Evolutionary conservation across 495 filamentous ascomycete genomes (phyloP), one percentile per base, ranked within the genome.

Genomic region (Staphylotrichum tortipilum): DNA sequence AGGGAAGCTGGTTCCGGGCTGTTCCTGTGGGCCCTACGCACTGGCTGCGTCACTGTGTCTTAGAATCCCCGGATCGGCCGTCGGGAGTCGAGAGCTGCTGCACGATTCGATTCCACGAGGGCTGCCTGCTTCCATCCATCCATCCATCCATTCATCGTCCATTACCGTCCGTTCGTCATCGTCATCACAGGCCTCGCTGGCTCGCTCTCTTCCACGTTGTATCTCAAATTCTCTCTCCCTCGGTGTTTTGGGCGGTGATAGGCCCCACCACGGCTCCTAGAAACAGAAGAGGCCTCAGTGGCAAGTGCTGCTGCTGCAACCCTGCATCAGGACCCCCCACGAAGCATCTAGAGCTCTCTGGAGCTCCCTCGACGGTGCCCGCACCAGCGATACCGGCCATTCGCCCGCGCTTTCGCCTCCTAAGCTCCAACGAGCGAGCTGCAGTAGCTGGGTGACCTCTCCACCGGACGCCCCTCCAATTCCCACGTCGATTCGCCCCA

Each of bases 41-140:
- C 48, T 29, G 43, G 39, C 55, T 63, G 61, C 61, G 61, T 63
- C 61, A 63, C 58, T 50, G 24, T 47, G 24, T 47, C 31, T 12
- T 34, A 12, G 31, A 34, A 34, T 28, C 26, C 26, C 26, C n/a
- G n/a, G n/a, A n/a, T n/a, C n/a, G n/a, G n/a, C n/a, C n/a, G n/a
- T n/a, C n/a, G n/a, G n/a, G n/a, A n/a, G n/a, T n/a, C n/a, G n/a
- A n/a, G n/a, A n/a, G n/a, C n/a, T n/a, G n/a, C n/a, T n/a, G n/a
- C n/a, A n/a, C n/a, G n/a, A n/a, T n/a, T n/a, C n/a, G n/a, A n/a
- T n/a, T n/a, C n/a, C n/a, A n/a, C n/a, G n/a, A n/a, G n/a, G n/a
- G n/a, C n/a, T n/a, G n/a, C n/a, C n/a, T n/a, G n/a, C n/a, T n/a
- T n/a, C n/a, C n/a, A n/a, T n/a, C n/a, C n/a, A n/a, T n/a, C n/a